Evolutionary conservation across 176 grass and related monocot genomes (phyloP), one percentile per base, ranked within the genome.

Genomic region (Cenchrus americanus): DNA sequence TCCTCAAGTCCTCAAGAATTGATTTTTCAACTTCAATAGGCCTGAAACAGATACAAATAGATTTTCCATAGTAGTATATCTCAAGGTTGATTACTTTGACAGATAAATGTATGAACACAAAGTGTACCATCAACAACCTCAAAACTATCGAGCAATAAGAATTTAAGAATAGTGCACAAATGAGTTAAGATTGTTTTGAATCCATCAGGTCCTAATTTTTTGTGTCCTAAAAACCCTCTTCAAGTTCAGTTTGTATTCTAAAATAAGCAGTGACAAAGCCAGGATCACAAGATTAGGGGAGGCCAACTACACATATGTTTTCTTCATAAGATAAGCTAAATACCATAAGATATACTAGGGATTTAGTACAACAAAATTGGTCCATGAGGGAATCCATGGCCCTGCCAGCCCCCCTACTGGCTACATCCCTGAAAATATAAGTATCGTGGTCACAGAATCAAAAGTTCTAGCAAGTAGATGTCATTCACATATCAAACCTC

Each of bases 1-100:
- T 98, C 69, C 91, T 42, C 80, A 94, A 74, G 82, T 98, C 96
- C 69, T 95, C 87, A 34, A 98, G 91, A 91, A 98, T 85, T 11
- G 68, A 86, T 73, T 87, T 91, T 64, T 98, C 93, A 80, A 90
- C 91, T 93, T 98, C 96, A 79, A 86, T 66, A 75, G 96, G 77
- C 87, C 96, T 98, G 81, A 95, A 85, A 89, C 82, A 85, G 2
- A 54, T 19, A 54, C 52, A 54, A 80, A 71, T 76, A 76, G 8
- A 64, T 72, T 17, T 82, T 8, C 79, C 22, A 83, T 14, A 66
- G 22, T 40, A 7, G 3, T 64, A 78, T 0, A 82, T 79, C 19
- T 62, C 77, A 85, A 85, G 46, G 54, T 54, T 65, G 22, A 77
- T 48, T 26, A 89, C 46, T 76, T 88, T 76, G 19, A 73, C 6